Evolutionary conservation across 2,329 filamentous ascomycete genomes (phyloP), one percentile per base, ranked within the genome.

Genomic region (Alternaria novae-zelandiae): DNA sequence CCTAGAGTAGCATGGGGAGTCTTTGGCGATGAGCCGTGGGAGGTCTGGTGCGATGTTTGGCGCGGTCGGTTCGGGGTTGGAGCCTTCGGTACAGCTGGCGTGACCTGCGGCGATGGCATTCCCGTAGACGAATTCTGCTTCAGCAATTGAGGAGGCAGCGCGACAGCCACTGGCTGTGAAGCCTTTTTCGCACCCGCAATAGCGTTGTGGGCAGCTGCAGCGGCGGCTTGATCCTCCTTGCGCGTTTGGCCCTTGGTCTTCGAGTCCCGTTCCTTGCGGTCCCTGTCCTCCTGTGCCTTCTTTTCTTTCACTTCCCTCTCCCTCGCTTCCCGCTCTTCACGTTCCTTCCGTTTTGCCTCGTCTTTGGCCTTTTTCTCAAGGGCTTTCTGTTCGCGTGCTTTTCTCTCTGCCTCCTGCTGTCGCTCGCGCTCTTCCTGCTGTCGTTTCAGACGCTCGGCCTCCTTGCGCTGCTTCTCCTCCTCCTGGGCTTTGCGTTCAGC

Each of bases 401-500:
- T 97, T 61, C 93, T 90, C 78, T 98, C 95, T 63, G 88, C 86
- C 78, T 97, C 94, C 26, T 91, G 91, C 74, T 96, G 92, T 69
- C 90, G 89, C 72, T 97, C 93, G 68, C 92, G 89, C 78, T 96
- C 93, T 75, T 97, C 94, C 74, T 93, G 90, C 59, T 91, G 83
- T 53, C 92, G 89, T 66, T 90, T 90, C 77, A 90, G 88, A 75
- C 91, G 92, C 73, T 98, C 95, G 5, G 91, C 90, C 77, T 98
- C 95, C 79, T 94, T 97, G 59, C 90, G 88, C 61, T 90, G 83
- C 55, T 90, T 90, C 72, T 97, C 94, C 74, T 97, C 95, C 74
- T 98, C 96, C 68, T 93, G 93, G 26, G 92, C 91, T 79, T 92
- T 96, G 79, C 90, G 93, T 80, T 96, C 93, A 4, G 92, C 91